Conservation (phyloP, 2,329 filamentous ascomycete genomes). For the Penicillium sp. region DNA sequence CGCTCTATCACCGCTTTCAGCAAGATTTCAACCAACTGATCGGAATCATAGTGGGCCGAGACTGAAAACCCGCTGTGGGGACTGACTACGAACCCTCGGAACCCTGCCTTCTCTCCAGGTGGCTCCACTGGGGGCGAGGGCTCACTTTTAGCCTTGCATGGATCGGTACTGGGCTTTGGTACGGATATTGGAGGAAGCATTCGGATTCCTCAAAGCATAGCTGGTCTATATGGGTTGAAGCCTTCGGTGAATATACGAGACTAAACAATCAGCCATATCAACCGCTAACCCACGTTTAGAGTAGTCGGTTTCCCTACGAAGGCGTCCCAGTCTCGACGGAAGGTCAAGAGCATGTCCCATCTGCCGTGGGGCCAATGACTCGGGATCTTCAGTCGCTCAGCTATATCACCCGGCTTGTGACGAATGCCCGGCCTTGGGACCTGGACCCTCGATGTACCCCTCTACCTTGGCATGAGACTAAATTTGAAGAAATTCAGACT, state of each 20-base stretch:
- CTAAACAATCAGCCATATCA: background rate
- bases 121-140: constrained; percentile 51
- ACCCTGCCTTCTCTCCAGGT: constrained; percentile 47
- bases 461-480: constrained; percentile 54
- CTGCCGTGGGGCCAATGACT: constrained; percentile 61
- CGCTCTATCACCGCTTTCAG: background rate
- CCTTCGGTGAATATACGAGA: constrained; percentile 32
- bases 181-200: constrained; percentile 56
- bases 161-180: constrained; percentile 50
- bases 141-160: constrained; percentile 41
- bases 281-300: constrained; percentile 40
- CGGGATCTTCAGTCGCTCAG: constrained; percentile 53
- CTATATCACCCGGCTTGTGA: constrained; percentile 50
- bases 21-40: background rate
- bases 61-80: constrained; percentile 56
- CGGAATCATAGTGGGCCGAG: constrained; percentile 49
- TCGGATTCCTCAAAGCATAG: constrained; percentile 50
- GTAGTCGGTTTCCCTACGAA: constrained; percentile 57
- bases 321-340: constrained; percentile 63
- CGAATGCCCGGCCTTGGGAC: constrained; percentile 53
- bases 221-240: constrained; percentile 53
- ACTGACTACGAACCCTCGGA: constrained; percentile 48
- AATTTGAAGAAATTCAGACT: constrained; percentile 43
- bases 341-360: constrained; percentile 65
- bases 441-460: constrained; percentile 56